Evolutionary conservation across 805 yeast species (phyloP), one percentile per base, ranked within the genome.

Genomic region (Alloascoidea hylecoeti): DNA sequence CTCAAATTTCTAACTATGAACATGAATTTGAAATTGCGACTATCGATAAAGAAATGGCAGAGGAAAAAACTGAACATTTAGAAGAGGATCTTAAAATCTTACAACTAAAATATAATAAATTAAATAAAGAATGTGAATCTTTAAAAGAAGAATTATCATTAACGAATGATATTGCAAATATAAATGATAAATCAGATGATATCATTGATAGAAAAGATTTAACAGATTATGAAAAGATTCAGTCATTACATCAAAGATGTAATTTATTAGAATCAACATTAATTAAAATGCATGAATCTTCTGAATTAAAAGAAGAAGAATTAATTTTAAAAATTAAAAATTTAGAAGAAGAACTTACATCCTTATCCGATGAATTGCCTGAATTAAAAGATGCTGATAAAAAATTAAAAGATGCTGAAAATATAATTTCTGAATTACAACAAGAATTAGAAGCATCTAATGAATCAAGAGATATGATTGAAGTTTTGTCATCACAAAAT

Each of bases 401-500:
- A n/a, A 16, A 14, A 12, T 36, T 40, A 17, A 30, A 5, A 34
- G 32, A 16, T 4, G 33, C 43, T 3, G 39, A 40, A 18, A 3
- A 9, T 9, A 34, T 33, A 2, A 47, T 49, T 15, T 36, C 34
- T 3, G 43, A 45, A 2, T 44, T 55, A 27, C 48, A 48, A 33
- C 50, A 46, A 16, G 61, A 52, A 41, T 41, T 64, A 14, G 60
- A 55, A 3, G 47, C 49, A 4, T 46, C 57, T 2, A 38, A 48
- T 1, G 61, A 57, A 0, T 56, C 63, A 0, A 64, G 64, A 6
- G 44, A 44, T 3, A 44, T 65, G 32, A 48, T 63, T 5, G 63
- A 58, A 16, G 56, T 47, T 13, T 48, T 66, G 16, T 57, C 67
- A 0, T 53, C 52, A 17, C 44, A 62, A 39, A 68, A 68, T 38